These are phyloP conservation scores for Strigomonas oncopelti DNA, from an alignment of 208 protist species.

Conservation along the genomic window DNA sequence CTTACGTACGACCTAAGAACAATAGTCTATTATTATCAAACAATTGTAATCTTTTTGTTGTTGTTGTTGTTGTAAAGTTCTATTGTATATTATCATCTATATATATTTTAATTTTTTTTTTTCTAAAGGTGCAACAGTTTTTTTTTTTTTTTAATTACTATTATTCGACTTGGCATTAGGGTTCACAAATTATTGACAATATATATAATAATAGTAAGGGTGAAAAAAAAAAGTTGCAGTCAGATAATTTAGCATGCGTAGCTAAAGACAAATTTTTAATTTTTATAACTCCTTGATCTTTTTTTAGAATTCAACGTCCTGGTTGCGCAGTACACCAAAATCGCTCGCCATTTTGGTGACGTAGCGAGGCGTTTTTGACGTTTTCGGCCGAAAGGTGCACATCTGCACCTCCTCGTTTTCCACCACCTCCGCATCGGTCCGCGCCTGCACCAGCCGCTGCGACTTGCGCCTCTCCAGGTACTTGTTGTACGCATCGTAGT, in stretches of 20 bases:
- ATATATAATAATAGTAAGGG: too few species aligned
- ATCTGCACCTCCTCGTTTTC: slow-evolving; percentile 28
- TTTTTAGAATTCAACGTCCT: slow-evolving; percentile 34
- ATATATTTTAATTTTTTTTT: too few species aligned
- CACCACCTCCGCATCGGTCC: slow-evolving; percentile 28
- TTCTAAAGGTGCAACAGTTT: too few species aligned
- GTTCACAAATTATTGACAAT: too few species aligned
- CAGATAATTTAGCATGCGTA: too few species aligned
- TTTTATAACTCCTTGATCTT: too few species aligned
- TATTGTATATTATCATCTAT: background rate
- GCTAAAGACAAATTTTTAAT: too few species aligned
- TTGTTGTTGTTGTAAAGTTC: too few species aligned
- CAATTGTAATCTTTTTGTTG: too few species aligned
- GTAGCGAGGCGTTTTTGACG: slow-evolving; percentile 61
- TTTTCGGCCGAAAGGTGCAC: slow-evolving; percentile 71
- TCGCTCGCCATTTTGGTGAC: slow-evolving; percentile 67
- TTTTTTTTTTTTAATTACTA: background rate
- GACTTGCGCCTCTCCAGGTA: slow-evolving; percentile 25
- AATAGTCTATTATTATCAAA: too few species aligned
- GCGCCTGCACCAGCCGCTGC: slow-evolving; percentile 26
- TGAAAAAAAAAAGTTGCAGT: too few species aligned
- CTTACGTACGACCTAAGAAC: background rate
- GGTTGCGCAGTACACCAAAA: slow-evolving; percentile 62
- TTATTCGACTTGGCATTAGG: too few species aligned
- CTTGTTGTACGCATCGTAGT: slow-evolving; percentile 39